phyloP scores from a whole-genome alignment of 495 filamentous ascomycete genomes.

The Massariosphaeria phaeospora region DNA sequence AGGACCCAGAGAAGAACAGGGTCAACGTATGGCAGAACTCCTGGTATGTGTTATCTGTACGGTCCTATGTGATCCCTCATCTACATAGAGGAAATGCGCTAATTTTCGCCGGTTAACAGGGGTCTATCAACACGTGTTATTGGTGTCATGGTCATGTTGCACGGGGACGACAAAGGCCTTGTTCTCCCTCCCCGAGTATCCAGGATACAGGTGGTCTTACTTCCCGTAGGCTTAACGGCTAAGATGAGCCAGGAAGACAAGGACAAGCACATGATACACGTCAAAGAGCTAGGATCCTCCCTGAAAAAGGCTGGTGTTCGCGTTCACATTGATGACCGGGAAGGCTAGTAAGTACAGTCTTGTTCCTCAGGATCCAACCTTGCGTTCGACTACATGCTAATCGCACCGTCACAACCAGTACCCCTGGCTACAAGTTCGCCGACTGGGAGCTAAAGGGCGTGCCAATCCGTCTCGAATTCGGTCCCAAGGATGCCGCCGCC shows the following conservation, averaged over 20 bases:
- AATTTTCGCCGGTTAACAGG: not conserved
- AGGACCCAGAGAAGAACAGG: slow-evolving; percentile 71
- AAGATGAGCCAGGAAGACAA: slow-evolving; percentile 68
- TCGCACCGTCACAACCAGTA: too few species aligned
- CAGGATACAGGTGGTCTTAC: slow-evolving; percentile 76
- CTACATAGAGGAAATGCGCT: not conserved
- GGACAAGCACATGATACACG: slow-evolving; percentile 61
- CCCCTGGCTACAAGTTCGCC: slow-evolving; percentile 95
- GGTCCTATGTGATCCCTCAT: slow-evolving; percentile 74
- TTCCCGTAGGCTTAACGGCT: slow-evolving; percentile 90
- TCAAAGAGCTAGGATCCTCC: slow-evolving; percentile 71
- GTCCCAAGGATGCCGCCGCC: slow-evolving; percentile 83
- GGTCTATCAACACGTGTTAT: slow-evolving; percentile 43
- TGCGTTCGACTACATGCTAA: too few species aligned
- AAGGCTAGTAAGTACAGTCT: too few species aligned
- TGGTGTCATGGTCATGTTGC: slow-evolving; percentile 97
- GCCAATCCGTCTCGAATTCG: slow-evolving; percentile 88
- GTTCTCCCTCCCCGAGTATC: slow-evolving; percentile 87
- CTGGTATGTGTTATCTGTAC: too few species aligned
- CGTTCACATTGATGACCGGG: slow-evolving; percentile 66
- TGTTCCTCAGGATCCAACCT: too few species aligned
- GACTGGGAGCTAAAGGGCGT: slow-evolving; percentile 95
- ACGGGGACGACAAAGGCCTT: slow-evolving; percentile 89
- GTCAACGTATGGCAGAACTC: slow-evolving; percentile 95
- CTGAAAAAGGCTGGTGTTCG: slow-evolving; percentile 44